phyloP scores from a whole-genome alignment of 164 flowering plant genomes.

The Berberis vulgaris region DNA sequence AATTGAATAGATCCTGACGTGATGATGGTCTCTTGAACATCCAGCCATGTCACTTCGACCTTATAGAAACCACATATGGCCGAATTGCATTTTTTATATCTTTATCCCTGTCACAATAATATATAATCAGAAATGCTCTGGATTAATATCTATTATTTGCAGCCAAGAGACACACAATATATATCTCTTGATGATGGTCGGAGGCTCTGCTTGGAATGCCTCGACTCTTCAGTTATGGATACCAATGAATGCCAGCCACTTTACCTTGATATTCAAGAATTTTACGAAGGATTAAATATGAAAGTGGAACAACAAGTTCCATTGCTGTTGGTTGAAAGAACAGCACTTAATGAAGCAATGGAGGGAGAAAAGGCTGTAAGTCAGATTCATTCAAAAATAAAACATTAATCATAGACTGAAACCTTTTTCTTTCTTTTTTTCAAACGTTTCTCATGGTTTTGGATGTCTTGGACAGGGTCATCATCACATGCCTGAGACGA shows the following conservation, averaged over 20 bases:
- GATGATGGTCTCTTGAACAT: no score
- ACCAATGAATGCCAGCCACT: conserved; percentile 71
- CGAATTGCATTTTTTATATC: no score
- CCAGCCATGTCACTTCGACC: no score
- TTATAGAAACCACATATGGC: no score
- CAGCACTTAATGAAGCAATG: conserved; percentile 81
- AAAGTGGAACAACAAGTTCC: conserved; percentile 78
- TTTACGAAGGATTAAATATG: conserved; percentile 71
- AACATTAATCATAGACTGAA: neutral
- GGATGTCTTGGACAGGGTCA: conserved; percentile 46
- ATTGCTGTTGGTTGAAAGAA: conserved; percentile 74
- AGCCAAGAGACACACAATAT: conserved; percentile 58
- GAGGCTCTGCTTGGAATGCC: conserved; percentile 80
- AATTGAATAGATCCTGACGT: no score
- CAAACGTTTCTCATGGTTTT: neutral
- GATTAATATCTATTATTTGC: conserved; percentile 11
- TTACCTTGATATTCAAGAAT: conserved; percentile 56
- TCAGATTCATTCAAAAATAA: neutral
- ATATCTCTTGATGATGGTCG: conserved; percentile 71
- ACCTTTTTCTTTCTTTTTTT: neutral
- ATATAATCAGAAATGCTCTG: neutral
- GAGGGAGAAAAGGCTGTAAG: conserved; percentile 78
- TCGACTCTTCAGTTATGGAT: conserved; percentile 80
- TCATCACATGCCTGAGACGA: conserved; percentile 88
- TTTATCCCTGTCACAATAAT: neutral